Evolutionary conservation across 257 asterid species (phyloP).

Genomic region (Prunella vulgaris): DNA sequence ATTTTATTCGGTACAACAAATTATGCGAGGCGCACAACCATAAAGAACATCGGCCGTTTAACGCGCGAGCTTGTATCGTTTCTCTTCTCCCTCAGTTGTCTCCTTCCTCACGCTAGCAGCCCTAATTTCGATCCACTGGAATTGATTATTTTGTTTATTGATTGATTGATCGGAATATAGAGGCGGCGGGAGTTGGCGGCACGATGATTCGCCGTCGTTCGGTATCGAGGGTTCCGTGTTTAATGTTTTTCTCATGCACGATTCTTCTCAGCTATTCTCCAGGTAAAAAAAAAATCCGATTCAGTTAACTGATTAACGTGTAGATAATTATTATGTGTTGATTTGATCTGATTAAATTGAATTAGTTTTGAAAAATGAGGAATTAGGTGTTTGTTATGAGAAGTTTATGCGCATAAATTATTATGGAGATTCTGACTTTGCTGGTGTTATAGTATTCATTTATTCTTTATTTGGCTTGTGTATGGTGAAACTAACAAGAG

Average conservation of each 20-base stretch:
- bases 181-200: constrained; percentile 16
- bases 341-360: constrained; percentile 4
- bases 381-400: neutral
- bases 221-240: constrained; percentile 21
- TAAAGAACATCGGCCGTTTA: constrained; percentile 9
- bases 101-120: constrained; percentile 20
- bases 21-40: constrained; percentile 21
- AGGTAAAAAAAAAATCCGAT: constrained; percentile 36
- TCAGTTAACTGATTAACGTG: neutral
- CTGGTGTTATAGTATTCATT: neutral
- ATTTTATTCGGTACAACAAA: constrained; percentile 20
- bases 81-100: constrained; percentile 12
- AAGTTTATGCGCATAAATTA: neutral
- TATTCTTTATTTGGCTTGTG: neutral
- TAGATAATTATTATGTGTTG: neutral
- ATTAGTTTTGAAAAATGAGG: neutral
- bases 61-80: constrained; percentile 19
- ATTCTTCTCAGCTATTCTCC: constrained; percentile 41
- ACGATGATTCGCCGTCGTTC: constrained; percentile 32
- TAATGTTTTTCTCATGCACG: constrained; percentile 25
- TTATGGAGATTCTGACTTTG: neutral
- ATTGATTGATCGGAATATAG: constrained; percentile 13
- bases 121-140: constrained; percentile 19
- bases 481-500: neutral
- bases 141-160: neutral